phyloP scores from a whole-genome alignment of 495 filamentous ascomycete genomes.

The Glonium stellatum region DNA sequence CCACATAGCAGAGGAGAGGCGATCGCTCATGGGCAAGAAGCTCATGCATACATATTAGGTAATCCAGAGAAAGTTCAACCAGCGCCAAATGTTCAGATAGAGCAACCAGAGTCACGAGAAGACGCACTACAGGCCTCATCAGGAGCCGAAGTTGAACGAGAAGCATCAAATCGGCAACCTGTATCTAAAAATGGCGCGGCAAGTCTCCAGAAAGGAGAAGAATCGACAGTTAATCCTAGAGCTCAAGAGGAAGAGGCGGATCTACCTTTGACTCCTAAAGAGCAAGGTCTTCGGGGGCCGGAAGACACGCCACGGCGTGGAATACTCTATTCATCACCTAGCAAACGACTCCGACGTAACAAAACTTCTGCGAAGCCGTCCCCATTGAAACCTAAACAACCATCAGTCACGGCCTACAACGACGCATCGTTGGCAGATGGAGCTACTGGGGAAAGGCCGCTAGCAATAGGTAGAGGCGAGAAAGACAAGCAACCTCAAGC shows the following conservation, averaged over 20 bases:
- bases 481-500: not conserved
- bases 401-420: not conserved
- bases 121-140: conserved; percentile 8
- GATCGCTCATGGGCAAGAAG: conserved; percentile 14
- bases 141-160: not conserved
- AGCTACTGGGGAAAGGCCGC: not conserved
- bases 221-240: not conserved
- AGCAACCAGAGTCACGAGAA: not conserved
- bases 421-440: not conserved
- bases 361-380: conserved; percentile 16
- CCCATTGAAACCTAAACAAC: conserved; percentile 8
- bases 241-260: conserved; percentile 19
- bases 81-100: not conserved
- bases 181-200: not conserved
- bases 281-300: not conserved
- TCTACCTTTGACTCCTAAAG: conserved; percentile 17
- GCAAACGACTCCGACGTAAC: conserved; percentile 16
- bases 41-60: conserved; percentile 12
- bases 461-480: not conserved
- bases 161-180: not conserved
- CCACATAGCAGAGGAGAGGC: conserved; percentile 6
- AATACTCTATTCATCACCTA: conserved; percentile 27
- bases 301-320: conserved; percentile 23
- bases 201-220: conserved; percentile 3
- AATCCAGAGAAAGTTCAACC: not conserved